phyloP scores from a whole-genome alignment of 306 rosid genomes.

The Lithocarpus polystachyus region DNA sequence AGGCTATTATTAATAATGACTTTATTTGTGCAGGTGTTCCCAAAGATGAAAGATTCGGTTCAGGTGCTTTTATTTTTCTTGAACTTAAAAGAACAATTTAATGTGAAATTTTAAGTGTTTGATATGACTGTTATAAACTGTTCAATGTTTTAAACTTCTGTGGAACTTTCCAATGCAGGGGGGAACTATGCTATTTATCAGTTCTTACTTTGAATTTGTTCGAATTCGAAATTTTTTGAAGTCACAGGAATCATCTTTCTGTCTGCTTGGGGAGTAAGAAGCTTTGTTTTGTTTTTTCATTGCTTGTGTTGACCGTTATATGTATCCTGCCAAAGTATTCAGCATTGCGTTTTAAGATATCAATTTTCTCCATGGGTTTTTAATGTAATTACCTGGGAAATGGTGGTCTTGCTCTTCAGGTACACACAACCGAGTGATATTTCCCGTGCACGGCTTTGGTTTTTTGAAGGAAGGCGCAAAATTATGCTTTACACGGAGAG shows the following conservation, averaged over 20 bases:
- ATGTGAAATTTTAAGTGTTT: neutral
- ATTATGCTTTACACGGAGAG: conserved; percentile 93
- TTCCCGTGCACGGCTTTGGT: conserved; percentile 82
- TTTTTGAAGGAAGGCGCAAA: conserved; percentile 71
- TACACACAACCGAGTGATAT: conserved; percentile 77
- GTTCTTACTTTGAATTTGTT: conserved; percentile 77
- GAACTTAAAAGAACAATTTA: neutral
- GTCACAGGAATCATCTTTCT: conserved; percentile 80
- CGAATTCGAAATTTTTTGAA: conserved; percentile 79
- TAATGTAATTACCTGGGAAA: conserved; percentile 8
- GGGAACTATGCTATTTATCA: conserved; percentile 78
- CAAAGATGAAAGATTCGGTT: conserved; percentile 71
- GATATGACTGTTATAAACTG: neutral
- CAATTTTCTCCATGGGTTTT: neutral
- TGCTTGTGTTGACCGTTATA: conserved; percentile 8
- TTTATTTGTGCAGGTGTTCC: conserved; percentile 69
- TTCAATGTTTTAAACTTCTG: conserved; percentile 1
- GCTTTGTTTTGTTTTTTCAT: conserved; percentile 9
- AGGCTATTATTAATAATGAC: conserved; percentile 14
- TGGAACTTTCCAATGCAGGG: conserved; percentile 56
- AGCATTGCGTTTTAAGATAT: neutral
- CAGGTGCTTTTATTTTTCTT: conserved; percentile 45
- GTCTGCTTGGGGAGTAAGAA: conserved; percentile 93
- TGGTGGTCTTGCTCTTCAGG: conserved; percentile 40
- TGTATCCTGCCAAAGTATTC: neutral